These are phyloP conservation scores for Nicotiana undulata DNA, from an alignment of 257 asterid genomes.

Conservation along the genomic window DNA sequence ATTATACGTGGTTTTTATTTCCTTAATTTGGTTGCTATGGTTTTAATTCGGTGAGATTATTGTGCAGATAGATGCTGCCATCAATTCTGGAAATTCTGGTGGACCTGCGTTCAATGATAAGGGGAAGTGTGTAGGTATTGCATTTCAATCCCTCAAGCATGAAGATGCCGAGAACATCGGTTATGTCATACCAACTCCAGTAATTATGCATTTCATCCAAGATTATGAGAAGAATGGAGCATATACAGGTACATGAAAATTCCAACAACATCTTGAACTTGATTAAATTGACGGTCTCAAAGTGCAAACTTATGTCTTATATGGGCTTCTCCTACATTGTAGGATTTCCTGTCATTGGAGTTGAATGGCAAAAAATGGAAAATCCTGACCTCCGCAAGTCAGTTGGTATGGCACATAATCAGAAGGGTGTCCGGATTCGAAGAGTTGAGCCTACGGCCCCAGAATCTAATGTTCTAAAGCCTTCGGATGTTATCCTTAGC, in stretches of 20 bases:
- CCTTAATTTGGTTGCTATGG: background rate
- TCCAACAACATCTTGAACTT: background rate
- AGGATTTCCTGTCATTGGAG: constrained; percentile 71
- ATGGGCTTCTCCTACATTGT: background rate
- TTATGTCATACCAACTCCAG: constrained; percentile 84
- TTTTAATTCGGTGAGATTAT: background rate
- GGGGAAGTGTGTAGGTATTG: constrained; percentile 21
- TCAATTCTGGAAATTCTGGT: constrained; percentile 78
- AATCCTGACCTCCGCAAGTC: constrained; percentile 20
- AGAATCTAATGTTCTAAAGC: constrained; percentile 15
- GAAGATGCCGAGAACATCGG: constrained; percentile 49
- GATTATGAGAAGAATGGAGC: constrained; percentile 73
- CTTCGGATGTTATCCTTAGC: constrained; percentile 19
- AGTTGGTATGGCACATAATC: constrained; percentile 17
- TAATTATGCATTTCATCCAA: constrained; percentile 63
- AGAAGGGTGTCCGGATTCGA: constrained; percentile 22
- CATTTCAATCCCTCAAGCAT: constrained; percentile 20
- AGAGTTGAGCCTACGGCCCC: constrained; percentile 25
- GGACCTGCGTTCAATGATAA: constrained; percentile 29
- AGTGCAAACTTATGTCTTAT: background rate
- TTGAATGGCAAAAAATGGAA: constrained; percentile 58
- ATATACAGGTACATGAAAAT: constrained; percentile 18
- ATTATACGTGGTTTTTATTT: background rate
- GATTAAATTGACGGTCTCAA: constrained; percentile 3
- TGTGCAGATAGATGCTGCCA: constrained; percentile 80